These are phyloP conservation scores for Phytophthora meadii DNA, from an alignment of 352 stramenopile genomes.

Conservation along the genomic window DNA sequence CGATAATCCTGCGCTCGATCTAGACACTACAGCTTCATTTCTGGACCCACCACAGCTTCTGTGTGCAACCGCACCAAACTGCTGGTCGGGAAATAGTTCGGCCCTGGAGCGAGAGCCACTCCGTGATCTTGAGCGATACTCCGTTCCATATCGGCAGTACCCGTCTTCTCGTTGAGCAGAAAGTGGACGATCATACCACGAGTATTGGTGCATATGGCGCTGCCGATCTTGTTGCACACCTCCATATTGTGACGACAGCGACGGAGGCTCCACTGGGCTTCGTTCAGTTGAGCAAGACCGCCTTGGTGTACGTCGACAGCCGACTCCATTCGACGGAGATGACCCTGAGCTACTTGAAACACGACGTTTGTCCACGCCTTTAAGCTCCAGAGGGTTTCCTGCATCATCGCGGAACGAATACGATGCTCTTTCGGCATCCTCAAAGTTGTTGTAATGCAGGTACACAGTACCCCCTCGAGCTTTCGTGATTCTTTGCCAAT, in stretches of 20 bases:
- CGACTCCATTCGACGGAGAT: constrained; percentile 12
- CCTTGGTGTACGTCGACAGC: constrained; percentile 3
- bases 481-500: constrained; percentile 52
- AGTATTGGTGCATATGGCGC: constrained; percentile 2
- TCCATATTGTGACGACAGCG: constrained; percentile 6
- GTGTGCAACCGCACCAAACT: background rate
- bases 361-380: constrained; percentile 38
- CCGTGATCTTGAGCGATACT: constrained; percentile 13
- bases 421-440: constrained; percentile 48
- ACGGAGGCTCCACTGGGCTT: constrained; percentile 15
- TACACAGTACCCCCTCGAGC: constrained; percentile 37
- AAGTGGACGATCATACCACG: constrained; percentile 11
- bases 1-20: background rate
- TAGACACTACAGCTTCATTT: constrained; percentile 1
- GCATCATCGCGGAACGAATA: constrained; percentile 45
- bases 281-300: constrained; percentile 45
- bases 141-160: background rate
- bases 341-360: constrained; percentile 25
- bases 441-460: constrained; percentile 55
- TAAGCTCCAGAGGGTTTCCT: constrained; percentile 45
- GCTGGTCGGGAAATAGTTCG: constrained; percentile 1
- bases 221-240: constrained; percentile 11
- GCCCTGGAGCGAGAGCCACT: constrained; percentile 16
- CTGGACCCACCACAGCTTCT: background rate
- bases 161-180: constrained; percentile 2